A percentile compares a stretch with the other conserved stretches of the same genome.
Conservation (phyloP, 2,329 filamentous ascomycete genomes). For the Penicillium sp. region DNA sequence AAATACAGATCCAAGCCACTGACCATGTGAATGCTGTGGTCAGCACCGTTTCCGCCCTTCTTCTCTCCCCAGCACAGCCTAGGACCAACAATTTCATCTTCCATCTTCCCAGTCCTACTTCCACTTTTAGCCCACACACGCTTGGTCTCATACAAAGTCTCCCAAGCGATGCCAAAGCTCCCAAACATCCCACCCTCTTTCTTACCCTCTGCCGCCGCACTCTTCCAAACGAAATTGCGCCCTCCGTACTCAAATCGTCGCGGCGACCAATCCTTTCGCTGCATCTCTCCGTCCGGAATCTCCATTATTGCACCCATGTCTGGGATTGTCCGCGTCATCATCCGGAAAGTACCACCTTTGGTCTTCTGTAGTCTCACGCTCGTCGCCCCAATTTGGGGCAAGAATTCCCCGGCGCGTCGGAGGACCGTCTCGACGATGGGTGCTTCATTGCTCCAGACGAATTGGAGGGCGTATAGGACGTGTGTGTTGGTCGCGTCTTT, state of each 20-base stretch:
- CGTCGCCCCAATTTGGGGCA: conserved; percentile 16
- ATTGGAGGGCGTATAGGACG: conserved; percentile 18
- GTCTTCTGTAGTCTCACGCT: conserved; percentile 14
- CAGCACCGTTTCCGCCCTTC: conserved; percentile 12
- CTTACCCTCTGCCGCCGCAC: conserved; percentile 7
- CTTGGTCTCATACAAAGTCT: conserved; percentile 20
- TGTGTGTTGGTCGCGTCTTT: conserved; percentile 21
- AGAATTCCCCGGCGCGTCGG: conserved; percentile 19
- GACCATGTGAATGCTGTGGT: conserved; percentile 17
- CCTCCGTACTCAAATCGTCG: conserved; percentile 20
- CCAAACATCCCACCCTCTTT: conserved; percentile 13
- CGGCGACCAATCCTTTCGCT: conserved; percentile 18
- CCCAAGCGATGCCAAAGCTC: conserved; percentile 13
- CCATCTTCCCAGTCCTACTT: conserved; percentile 17
- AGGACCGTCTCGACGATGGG: conserved; percentile 19
- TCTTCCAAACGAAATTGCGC: conserved; percentile 21
- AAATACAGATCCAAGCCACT: conserved; percentile 18
- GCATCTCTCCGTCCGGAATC: conserved; percentile 14
- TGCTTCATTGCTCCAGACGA: conserved; percentile 16
- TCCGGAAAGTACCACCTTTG: conserved; percentile 15
- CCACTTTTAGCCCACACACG: conserved; percentile 19
- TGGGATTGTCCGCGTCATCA: conserved; percentile 14
- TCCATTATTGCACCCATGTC: conserved; percentile 14
- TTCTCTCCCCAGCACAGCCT: conserved; percentile 20
- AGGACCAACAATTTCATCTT: conserved; percentile 17